These are phyloP conservation scores for Ganoderma boninense DNA, from an alignment of 1,284 basidiomycete genomes.

Conservation along the genomic window DNA sequence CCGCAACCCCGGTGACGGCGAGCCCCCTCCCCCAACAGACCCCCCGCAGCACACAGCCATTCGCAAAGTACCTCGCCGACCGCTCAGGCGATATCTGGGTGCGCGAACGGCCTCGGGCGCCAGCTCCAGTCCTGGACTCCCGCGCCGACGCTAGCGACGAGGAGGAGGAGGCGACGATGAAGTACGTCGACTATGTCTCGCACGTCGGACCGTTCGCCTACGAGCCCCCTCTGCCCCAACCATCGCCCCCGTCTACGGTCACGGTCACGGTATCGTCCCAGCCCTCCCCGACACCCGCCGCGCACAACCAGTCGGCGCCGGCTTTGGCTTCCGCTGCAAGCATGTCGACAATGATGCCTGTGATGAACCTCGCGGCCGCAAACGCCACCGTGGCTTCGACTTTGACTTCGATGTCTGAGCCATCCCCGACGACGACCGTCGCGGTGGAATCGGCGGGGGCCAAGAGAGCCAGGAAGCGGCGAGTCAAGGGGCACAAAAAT, in stretches of 20 bases:
- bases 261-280: background rate
- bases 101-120: constrained; percentile 5
- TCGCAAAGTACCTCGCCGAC: constrained; percentile 28
- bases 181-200: constrained; percentile 24
- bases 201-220: constrained; percentile 22
- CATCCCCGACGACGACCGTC: background rate
- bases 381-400: background rate
- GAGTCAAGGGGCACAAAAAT: constrained; percentile 13
- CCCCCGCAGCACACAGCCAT: constrained; percentile 19
- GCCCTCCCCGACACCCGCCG: background rate
- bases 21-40: constrained; percentile 4
- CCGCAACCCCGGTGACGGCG: background rate
- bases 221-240: constrained; percentile 8
- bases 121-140: background rate
- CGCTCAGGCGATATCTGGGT: constrained; percentile 25
- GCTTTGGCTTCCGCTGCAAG: background rate
- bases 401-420: background rate
- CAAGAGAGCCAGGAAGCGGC: constrained; percentile 17
- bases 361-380: background rate
- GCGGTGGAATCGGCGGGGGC: constrained; percentile 7
- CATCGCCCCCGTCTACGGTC: constrained; percentile 5
- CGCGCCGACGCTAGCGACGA: background rate
- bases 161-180: background rate
- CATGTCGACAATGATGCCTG: background rate
- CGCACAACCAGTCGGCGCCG: background rate